Evolutionary conservation across 768 basidiomycete genomes (phyloP).

Genomic region (Leccinum uliginosum): DNA sequence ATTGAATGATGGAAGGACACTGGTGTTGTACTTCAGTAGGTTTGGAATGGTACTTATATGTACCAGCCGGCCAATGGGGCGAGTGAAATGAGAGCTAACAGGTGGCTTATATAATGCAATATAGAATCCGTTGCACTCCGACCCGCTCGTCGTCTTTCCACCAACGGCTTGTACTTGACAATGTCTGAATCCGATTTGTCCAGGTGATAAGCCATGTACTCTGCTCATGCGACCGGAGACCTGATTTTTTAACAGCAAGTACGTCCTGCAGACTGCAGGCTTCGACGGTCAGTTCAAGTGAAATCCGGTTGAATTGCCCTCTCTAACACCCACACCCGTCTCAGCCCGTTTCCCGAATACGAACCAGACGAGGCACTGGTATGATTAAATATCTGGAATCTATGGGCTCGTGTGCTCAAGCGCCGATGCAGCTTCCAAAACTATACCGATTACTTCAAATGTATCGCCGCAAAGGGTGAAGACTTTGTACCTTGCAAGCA

Average conservation of each 20-base stretch:
- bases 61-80: too few relatives aligned
- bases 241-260: conserved; percentile 54
- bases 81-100: not conserved
- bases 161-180: conserved; percentile 32
- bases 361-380: conserved; percentile 98
- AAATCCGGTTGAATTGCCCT: not conserved
- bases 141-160: conserved; percentile 33
- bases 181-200: conserved; percentile 63
- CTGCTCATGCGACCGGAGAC: conserved; percentile 1
- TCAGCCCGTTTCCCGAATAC: conserved; percentile 84
- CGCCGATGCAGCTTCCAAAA: conserved; percentile 72
- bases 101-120: conserved; percentile 29
- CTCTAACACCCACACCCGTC: conserved; percentile 11
- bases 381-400: conserved; percentile 18
- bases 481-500: conserved; percentile 99
- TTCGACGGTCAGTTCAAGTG: conserved; percentile 68
- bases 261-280: conserved; percentile 88
- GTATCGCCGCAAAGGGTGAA: conserved; percentile 93
- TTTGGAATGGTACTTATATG: too few relatives aligned
- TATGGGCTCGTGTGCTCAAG: not conserved
- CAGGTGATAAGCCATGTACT: conserved; percentile 39
- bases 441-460: conserved; percentile 99
- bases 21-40: too few relatives aligned
- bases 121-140: conserved; percentile 30
- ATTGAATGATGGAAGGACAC: not conserved